Evolutionary conservation across 257 asterid species (phyloP).

Genomic region (Nicotiana tomentosiformis): DNA sequence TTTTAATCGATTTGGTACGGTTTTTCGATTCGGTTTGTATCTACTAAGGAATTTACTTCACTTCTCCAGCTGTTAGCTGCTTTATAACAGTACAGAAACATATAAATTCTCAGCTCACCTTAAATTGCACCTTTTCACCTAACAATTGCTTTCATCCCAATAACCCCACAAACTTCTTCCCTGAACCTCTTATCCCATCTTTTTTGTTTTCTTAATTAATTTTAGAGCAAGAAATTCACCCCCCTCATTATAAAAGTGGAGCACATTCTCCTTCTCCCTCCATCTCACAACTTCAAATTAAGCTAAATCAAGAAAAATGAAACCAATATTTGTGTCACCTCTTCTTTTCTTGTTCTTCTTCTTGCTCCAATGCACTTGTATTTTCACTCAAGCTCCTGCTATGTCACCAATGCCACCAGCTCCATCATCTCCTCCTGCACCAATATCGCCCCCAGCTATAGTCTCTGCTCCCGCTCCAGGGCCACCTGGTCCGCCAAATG

Average conservation of each 20-base stretch:
- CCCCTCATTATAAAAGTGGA: conserved; percentile 4
- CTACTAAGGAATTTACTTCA: not conserved
- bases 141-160: not conserved
- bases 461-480: conserved; percentile 30
- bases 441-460: not conserved
- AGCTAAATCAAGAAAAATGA: not conserved
- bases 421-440: conserved; percentile 9
- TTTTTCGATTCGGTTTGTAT: too few species aligned
- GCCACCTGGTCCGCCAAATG: conserved; percentile 32
- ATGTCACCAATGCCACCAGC: not conserved
- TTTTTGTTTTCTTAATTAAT: not conserved
- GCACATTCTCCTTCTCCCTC: not conserved
- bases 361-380: conserved; percentile 6
- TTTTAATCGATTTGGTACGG: too few species aligned
- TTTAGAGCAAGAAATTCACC: not conserved
- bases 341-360: conserved; percentile 17
- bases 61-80: conserved; percentile 19
- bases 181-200: not conserved
- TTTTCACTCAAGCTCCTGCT: conserved; percentile 29
- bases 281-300: not conserved
- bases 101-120: conserved; percentile 23
- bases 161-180: not conserved
- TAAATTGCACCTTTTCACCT: conserved; percentile 22
- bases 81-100: conserved; percentile 21
- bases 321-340: not conserved